Evolutionary conservation across 805 yeast species (phyloP).

Genomic region (Yarrowia divulgata): DNA sequence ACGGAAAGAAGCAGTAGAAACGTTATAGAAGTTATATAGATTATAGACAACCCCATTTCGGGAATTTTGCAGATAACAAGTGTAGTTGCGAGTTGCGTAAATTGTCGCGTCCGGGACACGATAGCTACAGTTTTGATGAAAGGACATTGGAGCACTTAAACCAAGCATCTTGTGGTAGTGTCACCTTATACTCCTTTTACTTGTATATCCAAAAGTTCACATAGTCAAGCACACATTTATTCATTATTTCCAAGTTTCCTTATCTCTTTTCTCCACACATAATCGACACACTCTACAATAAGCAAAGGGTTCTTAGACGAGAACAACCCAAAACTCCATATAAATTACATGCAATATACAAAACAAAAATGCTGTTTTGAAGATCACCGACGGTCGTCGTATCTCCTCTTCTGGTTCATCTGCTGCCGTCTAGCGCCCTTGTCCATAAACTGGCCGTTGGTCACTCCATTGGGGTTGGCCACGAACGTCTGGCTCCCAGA

Average conservation of each 20-base stretch:
- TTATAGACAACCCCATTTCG: conserved; percentile 15
- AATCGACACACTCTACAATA: conserved; percentile 9
- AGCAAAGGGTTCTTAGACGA: conserved; percentile 9
- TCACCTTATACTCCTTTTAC: no score
- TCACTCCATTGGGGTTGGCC: conserved; percentile 35
- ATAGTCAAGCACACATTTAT: background rate
- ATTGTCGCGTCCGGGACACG: no score
- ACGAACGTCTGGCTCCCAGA: conserved; percentile 27
- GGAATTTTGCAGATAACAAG: background rate
- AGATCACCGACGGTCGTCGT: conserved; percentile 14
- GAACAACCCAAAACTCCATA: conserved; percentile 34
- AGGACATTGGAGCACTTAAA: no score
- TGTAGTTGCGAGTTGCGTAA: no score
- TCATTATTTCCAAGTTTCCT: background rate
- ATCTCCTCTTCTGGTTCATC: conserved; percentile 28
- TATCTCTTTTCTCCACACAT: background rate
- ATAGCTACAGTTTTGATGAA: no score
- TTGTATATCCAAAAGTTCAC: no score
- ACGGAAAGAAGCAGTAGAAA: conserved; percentile 49
- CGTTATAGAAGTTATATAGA: conserved; percentile 20
- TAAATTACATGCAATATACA: conserved; percentile 37
- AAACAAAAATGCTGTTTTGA: background rate
- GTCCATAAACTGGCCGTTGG: conserved; percentile 38
- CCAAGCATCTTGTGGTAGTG: no score
- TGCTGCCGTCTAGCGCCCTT: conserved; percentile 37